Evolutionary conservation across 1,284 basidiomycete genomes (phyloP).

Genomic region (Anthracocystis panici-leucophaei): DNA sequence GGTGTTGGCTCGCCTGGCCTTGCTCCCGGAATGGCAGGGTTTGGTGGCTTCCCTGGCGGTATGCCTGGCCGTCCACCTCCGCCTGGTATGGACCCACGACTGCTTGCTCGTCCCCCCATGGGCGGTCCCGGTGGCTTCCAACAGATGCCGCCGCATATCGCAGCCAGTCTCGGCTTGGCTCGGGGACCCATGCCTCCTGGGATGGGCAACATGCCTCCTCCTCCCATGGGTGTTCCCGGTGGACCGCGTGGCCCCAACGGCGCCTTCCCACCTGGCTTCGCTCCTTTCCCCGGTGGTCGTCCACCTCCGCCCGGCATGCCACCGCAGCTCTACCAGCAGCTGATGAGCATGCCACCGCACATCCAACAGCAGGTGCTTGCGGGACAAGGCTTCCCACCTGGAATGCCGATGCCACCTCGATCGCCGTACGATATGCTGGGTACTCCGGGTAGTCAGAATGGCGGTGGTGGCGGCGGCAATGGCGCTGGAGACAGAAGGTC

Average conservation of each 20-base stretch:
- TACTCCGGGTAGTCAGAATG: slow-evolving; percentile 6
- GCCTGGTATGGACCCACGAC: slow-evolving; percentile 53
- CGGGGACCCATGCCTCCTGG: slow-evolving; percentile 51
- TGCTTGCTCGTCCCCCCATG: slow-evolving; percentile 52
- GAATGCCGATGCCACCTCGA: slow-evolving; percentile 30
- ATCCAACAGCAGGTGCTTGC: slow-evolving; percentile 60
- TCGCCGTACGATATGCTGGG: slow-evolving; percentile 39
- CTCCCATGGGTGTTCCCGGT: slow-evolving; percentile 38
- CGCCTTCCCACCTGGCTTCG: slow-evolving; percentile 35
- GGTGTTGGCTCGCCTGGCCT: slow-evolving; percentile 34
- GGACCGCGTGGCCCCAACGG: slow-evolving; percentile 28
- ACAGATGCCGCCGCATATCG: slow-evolving; percentile 58
- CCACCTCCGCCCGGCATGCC: slow-evolving; percentile 55
- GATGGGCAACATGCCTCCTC: slow-evolving; percentile 40
- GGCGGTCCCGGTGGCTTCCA: slow-evolving; percentile 36
- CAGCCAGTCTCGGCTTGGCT: slow-evolving; percentile 40
- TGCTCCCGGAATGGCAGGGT: slow-evolving; percentile 25
- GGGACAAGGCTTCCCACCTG: slow-evolving; percentile 35
- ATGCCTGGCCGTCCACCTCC: slow-evolving; percentile 40
- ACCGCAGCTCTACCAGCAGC: slow-evolving; percentile 61
- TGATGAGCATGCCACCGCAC: slow-evolving; percentile 63
- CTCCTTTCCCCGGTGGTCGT: slow-evolving; percentile 32
- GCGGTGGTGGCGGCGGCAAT: not conserved
- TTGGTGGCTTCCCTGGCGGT: slow-evolving; percentile 37
- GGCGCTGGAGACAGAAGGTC: slow-evolving; percentile 9